Evolutionary conservation across 192 early-diverging fungal species (phyloP), one percentile per base, ranked within the genome.

Genomic region (Coemansia guatemalensis): DNA sequence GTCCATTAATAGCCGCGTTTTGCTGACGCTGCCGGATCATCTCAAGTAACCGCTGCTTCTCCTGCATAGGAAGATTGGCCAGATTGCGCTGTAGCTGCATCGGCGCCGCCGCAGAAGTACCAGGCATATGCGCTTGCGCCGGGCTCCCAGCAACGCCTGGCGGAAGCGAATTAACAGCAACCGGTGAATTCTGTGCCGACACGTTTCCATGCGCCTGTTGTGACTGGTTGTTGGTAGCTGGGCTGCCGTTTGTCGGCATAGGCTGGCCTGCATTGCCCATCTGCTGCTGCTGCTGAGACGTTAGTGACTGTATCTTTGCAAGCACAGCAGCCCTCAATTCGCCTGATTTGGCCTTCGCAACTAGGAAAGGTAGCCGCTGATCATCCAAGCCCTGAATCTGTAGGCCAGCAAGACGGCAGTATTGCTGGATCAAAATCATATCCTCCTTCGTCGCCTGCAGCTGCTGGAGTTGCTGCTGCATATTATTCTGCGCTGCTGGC

Each of bases 361-460:
- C 20, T 1, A 75, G 62, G 5, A 62, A 4, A 4, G 35, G 25
- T 8, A 73, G 41, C 33, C 64, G 69, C 17, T 53, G 67, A 11
- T 69, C 71, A n/a, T 73, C 60, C 2, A 56, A 9, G 1, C 60
- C 68, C 35, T 59, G 60, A 17, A 73, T 8, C 55, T 68, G 67
- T 1, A 79, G 20, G 5, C 53, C 56, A 1, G 24, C 11, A 17
- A 73, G 4, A 21, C 29, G 61, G 24, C 67, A 67, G 53, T 67
- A 79, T 23, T 79, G 55, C 39, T 62, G 63, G 9, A 79, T 61
- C 55, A 73, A 44, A 3, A 41, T 8, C 21, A 79, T 55, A 5
- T 79, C 76, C 27, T 79, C 76, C 17, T 23, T 54, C 3, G 76
- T 79, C 0, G 61, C 29, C 56, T 69, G 58, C 9, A 69, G 66